Evolutionary conservation across 2,329 filamentous ascomycete species (phyloP).

Genomic region (Cladorrhinum sp.): DNA sequence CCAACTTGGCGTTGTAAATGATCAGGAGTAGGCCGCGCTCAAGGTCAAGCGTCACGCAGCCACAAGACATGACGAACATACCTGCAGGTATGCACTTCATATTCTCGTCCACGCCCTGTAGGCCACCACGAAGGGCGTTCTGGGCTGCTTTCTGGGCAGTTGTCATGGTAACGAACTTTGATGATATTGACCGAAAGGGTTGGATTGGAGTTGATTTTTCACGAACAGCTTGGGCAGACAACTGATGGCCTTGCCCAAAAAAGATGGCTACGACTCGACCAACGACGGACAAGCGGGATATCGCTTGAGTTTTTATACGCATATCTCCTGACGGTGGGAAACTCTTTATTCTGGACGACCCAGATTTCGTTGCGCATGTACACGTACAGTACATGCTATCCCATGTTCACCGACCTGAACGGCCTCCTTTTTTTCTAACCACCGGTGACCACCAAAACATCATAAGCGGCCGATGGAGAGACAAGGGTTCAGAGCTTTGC

Average conservation of each 20-base stretch:
- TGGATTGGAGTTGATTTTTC: too few species aligned
- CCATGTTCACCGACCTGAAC: too few species aligned
- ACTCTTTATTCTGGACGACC: neutral
- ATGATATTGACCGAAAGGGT: too few species aligned
- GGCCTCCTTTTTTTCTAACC: neutral
- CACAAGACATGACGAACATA: conserved; percentile 44
- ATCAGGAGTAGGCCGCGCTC: conserved; percentile 38
- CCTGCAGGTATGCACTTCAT: conserved; percentile 42
- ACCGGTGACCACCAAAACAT: conserved; percentile 1
- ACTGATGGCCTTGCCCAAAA: neutral
- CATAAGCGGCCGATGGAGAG: neutral
- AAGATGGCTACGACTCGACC: neutral
- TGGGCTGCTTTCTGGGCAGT: neutral
- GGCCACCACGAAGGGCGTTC: conserved; percentile 9
- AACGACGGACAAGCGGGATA: neutral
- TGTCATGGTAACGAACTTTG: too few species aligned
- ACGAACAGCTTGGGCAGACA: too few species aligned
- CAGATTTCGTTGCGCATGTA: neutral
- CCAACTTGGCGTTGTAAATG: conserved; percentile 42
- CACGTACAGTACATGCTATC: neutral
- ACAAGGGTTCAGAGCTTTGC: neutral
- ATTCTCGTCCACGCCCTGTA: conserved; percentile 31
- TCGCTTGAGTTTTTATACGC: neutral
- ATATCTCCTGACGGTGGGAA: neutral
- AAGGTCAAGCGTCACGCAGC: conserved; percentile 44